These are phyloP conservation scores for Bombardia bombarda DNA, from an alignment of 495 filamentous ascomycete genomes.

Conservation along the genomic window DNA sequence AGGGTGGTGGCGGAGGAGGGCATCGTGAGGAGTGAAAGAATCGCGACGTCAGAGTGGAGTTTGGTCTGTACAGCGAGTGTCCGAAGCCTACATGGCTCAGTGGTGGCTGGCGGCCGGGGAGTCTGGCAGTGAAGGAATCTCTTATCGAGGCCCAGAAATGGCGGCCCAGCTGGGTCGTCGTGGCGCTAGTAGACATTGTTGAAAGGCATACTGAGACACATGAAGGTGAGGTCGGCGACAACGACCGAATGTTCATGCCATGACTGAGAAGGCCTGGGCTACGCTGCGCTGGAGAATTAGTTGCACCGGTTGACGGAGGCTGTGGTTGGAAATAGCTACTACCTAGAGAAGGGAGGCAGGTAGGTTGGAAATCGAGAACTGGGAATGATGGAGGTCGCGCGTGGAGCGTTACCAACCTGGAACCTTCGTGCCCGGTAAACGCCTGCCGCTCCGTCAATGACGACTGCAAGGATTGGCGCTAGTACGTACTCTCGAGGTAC, in stretches of 20 bases:
- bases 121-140: conserved; percentile 27
- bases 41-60: conserved; percentile 9
- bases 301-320: not conserved
- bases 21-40: conserved; percentile 16
- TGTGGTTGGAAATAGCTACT: no score
- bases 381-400: not conserved
- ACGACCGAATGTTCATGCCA: conserved; percentile 16
- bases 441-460: no score
- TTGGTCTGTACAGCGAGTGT: conserved; percentile 4
- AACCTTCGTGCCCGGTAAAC: not conserved
- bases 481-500: no score
- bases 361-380: not conserved
- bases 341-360: not conserved
- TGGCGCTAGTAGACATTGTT: conserved; percentile 39
- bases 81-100: conserved; percentile 9
- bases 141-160: conserved; percentile 37
- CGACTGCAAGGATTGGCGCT: not conserved
- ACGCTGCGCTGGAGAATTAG: no score
- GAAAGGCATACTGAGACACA: conserved; percentile 27
- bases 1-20: conserved; percentile 7
- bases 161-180: conserved; percentile 37
- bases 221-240: conserved; percentile 8
- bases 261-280: no score
- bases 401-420: not conserved
- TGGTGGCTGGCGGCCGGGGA: conserved; percentile 21